Evolutionary conservation across 2,329 filamentous ascomycete species (phyloP), one percentile per base, ranked within the genome.

Genomic region (Thelonectria olida): DNA sequence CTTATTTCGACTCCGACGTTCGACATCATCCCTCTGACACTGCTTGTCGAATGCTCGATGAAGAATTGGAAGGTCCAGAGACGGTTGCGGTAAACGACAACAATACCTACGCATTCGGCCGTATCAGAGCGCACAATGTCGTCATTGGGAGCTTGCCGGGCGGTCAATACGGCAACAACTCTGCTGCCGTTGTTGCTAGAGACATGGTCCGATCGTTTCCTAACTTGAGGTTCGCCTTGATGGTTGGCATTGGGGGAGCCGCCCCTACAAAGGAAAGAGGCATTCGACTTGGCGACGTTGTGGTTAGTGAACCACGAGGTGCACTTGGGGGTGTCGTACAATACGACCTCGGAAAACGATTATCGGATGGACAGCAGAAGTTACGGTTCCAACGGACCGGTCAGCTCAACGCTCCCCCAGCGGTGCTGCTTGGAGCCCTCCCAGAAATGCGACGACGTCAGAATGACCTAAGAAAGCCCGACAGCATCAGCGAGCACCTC

Each of bases 241-340:
- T 65, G 63, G 63, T 54, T 12, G 61, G 63, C 2, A 61, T 63
- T n/a, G 63, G 63, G 6, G 61, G 57, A 9, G 61, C 61, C 5
- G 61, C 57, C 10, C 63, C 63, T 3, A 50, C 44, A 15, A 3
- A 27, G 41, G 45, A 51, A 17, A 49, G 45, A 10, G 62, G 63
- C 13, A 61, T 65, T 31, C 49, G 57, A 6, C 58, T 65, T 9
- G 63, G 63, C 7, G 61, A 65, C 25, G 27, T 65, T 9, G 61
- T 65, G 5, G 61, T 65, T n/a, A 58, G 61, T 22, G 3, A 13
- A 20, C 59, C 59, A 22, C 12, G 20, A 13, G 42, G 42, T 7
- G 31, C 25, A 7, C 27, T 27, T 15, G 31, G 41, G 4, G 59
- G 59, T 19, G 53, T 61, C 3, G 25, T 61, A 12, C 58, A 61